Base-by-base conservation (phyloP, 2,329 filamentous ascomycete genomes). In the Aureobasidium sp. region DNA sequence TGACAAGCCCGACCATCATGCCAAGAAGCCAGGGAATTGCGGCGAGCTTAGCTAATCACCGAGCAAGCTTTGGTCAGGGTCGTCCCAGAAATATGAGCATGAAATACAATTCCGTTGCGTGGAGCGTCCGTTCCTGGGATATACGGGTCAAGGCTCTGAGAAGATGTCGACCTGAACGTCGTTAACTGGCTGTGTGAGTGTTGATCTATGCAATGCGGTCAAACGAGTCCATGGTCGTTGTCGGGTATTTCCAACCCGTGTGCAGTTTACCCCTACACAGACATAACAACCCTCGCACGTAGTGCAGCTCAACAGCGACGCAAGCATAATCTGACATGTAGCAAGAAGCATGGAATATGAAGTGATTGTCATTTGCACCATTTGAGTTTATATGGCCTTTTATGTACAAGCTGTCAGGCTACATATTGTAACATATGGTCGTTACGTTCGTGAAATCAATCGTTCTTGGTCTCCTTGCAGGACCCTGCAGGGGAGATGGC, bases 381-480 rank as follows among this genome's bases (percentile, higher is more conserved):
- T 14, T 25, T 44, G 20, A 44, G 12, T 25, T n/a, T 12, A 44
- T 44, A 14, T 44, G 20, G 20, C 41, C 41, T 14, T 44, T 44
- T 20, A 44, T 44, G 6, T 44, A 44, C 20, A 44, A 44, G 41
- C 11, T 44, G 41, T n/a, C 41, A 44, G 41, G 41, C 41, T 25
- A 44, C 31, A 44, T 44, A 20, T 44, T 12, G 14, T 12, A 12
- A 44, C 11, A 44, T 25, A 44, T 44, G 41, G 41, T 44, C 41
- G 8, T 44, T 44, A 25, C 44, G 29, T 27, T 47, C 44, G 17
- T 57, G 0, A 48, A 6, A 29, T 63, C 56, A 63, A 48, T 63
- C 62, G 14, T 57, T 57, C 55, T 63, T 63, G 7, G 53, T 60
- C 34, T 63, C 62, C 62, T 63, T 63, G 22, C 49, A 47, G 14